These are phyloP conservation scores for Kandelia obovata DNA, from an alignment of 345 rosid species.

Conservation along the genomic window DNA sequence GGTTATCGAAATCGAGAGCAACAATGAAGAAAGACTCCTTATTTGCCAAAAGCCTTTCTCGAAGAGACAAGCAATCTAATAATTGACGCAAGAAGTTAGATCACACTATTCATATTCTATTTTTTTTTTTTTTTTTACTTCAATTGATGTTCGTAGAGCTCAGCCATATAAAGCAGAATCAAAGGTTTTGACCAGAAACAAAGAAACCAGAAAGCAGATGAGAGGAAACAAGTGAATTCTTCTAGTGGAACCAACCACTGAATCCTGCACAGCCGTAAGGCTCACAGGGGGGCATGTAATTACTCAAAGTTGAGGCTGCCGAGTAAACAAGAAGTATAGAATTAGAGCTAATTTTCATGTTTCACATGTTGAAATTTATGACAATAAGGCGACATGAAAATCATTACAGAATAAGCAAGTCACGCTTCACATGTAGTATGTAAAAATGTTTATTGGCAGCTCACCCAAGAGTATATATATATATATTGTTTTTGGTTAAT, in stretches of 20 bases:
- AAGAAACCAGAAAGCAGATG: conserved; percentile 36
- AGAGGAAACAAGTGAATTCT: conserved; percentile 27
- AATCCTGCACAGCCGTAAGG: conserved; percentile 57
- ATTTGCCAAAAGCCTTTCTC: conserved; percentile 92
- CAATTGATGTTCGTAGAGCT: conserved; percentile 30
- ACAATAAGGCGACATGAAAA: conserved; percentile 40
- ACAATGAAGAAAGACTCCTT: conserved; percentile 85
- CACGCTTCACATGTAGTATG: conserved; percentile 11
- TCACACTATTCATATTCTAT: conserved; percentile 21
- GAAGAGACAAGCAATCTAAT: conserved; percentile 56
- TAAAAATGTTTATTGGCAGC: conserved; percentile 12
- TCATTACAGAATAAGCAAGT: conserved; percentile 61
- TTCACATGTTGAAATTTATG: conserved; percentile 26
- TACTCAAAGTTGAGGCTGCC: conserved; percentile 25
- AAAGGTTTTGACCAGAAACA: conserved; percentile 38
- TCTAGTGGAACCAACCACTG: conserved; percentile 30
- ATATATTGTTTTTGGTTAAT: background rate
- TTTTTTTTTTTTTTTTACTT: conserved; percentile 28
- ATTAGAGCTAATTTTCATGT: conserved; percentile 22
- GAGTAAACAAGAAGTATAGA: conserved; percentile 29
- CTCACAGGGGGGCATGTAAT: conserved; percentile 45
- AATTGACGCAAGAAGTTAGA: conserved; percentile 14
- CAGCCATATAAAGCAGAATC: conserved; percentile 17
- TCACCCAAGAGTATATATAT: background rate
- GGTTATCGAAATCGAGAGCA: conserved; percentile 70